These are phyloP conservation scores for Leersia perrieri DNA, from an alignment of 176 grass and related monocot genomes.

Conservation along the genomic window DNA sequence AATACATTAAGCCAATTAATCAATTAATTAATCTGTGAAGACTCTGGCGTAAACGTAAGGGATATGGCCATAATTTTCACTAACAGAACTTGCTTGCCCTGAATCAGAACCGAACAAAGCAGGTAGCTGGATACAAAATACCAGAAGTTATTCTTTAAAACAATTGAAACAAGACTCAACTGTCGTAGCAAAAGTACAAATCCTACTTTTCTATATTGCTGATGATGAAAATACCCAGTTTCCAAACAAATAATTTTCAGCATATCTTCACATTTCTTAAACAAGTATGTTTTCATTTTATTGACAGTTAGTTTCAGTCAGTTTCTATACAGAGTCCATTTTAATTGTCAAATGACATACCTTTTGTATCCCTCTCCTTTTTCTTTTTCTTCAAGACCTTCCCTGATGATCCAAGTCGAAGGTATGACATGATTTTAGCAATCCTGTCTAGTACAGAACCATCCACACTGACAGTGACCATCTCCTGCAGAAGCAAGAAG, in stretches of 20 bases:
- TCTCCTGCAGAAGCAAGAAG: conserved; percentile 72
- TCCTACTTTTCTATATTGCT: neutral
- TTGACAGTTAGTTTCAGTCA: conserved; percentile 11
- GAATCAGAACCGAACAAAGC: neutral
- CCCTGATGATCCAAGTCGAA: conserved; percentile 95
- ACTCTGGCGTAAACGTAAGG: neutral
- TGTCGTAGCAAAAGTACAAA: conserved; percentile 12
- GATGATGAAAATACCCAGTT: neutral
- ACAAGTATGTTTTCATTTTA: neutral
- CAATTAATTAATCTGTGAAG: neutral
- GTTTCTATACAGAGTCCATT: neutral
- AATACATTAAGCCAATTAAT: conserved; percentile 9
- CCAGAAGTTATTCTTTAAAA: neutral
- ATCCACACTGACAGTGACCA: conserved; percentile 93
- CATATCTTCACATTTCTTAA: conserved; percentile 7
- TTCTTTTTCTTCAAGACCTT: conserved; percentile 99
- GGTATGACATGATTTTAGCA: conserved; percentile 99
- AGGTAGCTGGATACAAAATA: neutral
- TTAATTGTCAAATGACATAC: conserved; percentile 35
- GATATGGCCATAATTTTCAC: conserved; percentile 2
- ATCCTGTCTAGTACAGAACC: conserved; percentile 95
- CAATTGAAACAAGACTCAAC: conserved; percentile 22
- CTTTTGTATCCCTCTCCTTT: conserved; percentile 85
- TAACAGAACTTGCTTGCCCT: neutral
- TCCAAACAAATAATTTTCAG: conserved; percentile 1